phyloP scores from a whole-genome alignment of 352 stramenopile genomes.

The Heterotrichella gracilis region DNA sequence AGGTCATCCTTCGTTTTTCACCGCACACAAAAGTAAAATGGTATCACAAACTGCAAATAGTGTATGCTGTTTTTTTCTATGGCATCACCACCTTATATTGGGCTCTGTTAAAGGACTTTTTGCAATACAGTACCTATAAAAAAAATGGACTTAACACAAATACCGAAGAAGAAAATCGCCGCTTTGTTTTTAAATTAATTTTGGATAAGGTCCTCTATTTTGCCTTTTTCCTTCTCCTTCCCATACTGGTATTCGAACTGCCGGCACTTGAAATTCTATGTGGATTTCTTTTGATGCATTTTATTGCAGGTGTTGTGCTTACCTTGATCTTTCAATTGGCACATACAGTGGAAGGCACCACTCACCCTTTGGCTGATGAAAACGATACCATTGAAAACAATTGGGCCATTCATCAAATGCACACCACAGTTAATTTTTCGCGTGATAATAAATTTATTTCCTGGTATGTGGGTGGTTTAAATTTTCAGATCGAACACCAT shows the following conservation, averaged over 20 bases:
- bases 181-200: not conserved
- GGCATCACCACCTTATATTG: not conserved
- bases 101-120: not conserved
- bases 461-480: not conserved
- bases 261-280: not conserved
- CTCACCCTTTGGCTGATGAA: not conserved
- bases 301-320: not conserved
- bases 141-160: not conserved
- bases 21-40: not conserved
- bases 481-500: not conserved
- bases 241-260: not conserved
- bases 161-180: not conserved
- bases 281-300: not conserved
- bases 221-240: not conserved
- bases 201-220: not conserved
- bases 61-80: conserved; percentile 1
- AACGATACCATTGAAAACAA: conserved; percentile 1
- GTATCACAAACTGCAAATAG: not conserved
- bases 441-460: not conserved
- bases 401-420: not conserved
- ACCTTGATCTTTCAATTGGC: not conserved
- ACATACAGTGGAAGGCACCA: not conserved
- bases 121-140: not conserved
- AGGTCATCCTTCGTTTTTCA: not conserved
- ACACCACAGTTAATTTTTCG: not conserved